Evolutionary conservation across 1,139 yeast species (phyloP).

Genomic region (Debaryomycetaceae sp.): DNA sequence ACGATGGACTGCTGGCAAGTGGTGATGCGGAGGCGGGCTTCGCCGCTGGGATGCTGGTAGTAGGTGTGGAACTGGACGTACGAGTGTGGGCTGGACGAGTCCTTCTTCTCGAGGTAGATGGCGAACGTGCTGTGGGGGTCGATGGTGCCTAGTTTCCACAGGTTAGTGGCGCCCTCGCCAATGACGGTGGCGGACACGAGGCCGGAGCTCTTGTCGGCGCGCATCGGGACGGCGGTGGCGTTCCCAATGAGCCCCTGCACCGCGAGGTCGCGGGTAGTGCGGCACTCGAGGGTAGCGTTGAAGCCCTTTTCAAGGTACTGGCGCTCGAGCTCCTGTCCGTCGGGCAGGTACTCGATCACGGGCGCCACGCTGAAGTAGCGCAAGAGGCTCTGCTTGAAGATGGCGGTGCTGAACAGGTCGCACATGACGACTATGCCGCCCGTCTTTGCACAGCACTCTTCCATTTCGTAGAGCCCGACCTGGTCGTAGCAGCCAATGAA

Average conservation of each 20-base stretch:
- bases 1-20: constrained; percentile 34
- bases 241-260: constrained; percentile 52
- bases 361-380: constrained; percentile 33
- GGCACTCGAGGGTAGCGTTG: constrained; percentile 50
- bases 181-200: constrained; percentile 17
- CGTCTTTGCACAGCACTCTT: constrained; percentile 41
- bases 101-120: constrained; percentile 42
- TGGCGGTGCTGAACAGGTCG: constrained; percentile 55
- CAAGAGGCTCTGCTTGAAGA: constrained; percentile 52
- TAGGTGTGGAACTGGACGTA: constrained; percentile 64
- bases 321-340: constrained; percentile 9
- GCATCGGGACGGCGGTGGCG: constrained; percentile 32
- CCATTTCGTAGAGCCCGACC: constrained; percentile 58
- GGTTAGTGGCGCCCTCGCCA: constrained; percentile 45
- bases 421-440: constrained; percentile 56
- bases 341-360: not conserved
- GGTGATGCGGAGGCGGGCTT: constrained; percentile 36
- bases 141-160: constrained; percentile 51
- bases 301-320: constrained; percentile 37
- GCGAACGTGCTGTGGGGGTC: constrained; percentile 51
- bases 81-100: constrained; percentile 21
- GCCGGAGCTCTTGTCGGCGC: constrained; percentile 16
- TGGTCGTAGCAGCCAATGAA: constrained; percentile 62
- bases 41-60: constrained; percentile 52
- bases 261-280: constrained; percentile 36